Evolutionary conservation across 352 stramenopile genomes (phyloP), one percentile per base, ranked within the genome.

Genomic region (Globisporangium perplexum): DNA sequence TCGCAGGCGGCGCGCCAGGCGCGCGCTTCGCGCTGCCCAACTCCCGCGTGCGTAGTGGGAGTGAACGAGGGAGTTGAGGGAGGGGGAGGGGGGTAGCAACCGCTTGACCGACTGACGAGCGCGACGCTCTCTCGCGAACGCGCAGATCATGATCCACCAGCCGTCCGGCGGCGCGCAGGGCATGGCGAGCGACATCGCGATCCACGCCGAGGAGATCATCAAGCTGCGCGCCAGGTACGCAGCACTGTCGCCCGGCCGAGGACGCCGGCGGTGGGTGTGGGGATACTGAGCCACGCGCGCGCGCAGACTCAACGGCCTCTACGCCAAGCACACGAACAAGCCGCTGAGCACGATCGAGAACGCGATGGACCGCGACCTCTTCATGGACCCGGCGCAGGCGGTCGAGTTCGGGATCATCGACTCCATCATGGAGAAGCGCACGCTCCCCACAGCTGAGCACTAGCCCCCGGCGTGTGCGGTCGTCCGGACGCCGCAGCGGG

Each of bases 191-290:
- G 96, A 99, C 67, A 99, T 99, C 72, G 94, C 96, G 38, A 99
- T 99, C 65, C 96, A 99, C 61, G 96, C 96, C 0, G 92, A 98
- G 68, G 96, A 99, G 80, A 99, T 99, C 72, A 98, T 98, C 71
- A 96, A 95, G 66, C 75, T 93, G 17, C 83, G 81, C 39, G 55
- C 73, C 23, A 69, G 84, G 83, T 91, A 65, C 33, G 33, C 33
- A 7, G 3, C 31, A 17, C 31, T 38, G 6, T 33, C 6, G 10
- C 30, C 10, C 30, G n/a, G n/a, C n/a, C n/a, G n/a, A n/a, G n/a
- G n/a, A n/a, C n/a, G n/a, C n/a, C n/a, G n/a, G n/a, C n/a, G n/a
- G n/a, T n/a, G n/a, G n/a, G n/a, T n/a, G n/a, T n/a, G n/a, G n/a
- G n/a, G n/a, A n/a, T n/a, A n/a, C n/a, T n/a, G n/a, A n/a, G n/a